Evolutionary conservation across 305 asterid genomes (phyloP).

Genomic region (Salvia sclarea): DNA sequence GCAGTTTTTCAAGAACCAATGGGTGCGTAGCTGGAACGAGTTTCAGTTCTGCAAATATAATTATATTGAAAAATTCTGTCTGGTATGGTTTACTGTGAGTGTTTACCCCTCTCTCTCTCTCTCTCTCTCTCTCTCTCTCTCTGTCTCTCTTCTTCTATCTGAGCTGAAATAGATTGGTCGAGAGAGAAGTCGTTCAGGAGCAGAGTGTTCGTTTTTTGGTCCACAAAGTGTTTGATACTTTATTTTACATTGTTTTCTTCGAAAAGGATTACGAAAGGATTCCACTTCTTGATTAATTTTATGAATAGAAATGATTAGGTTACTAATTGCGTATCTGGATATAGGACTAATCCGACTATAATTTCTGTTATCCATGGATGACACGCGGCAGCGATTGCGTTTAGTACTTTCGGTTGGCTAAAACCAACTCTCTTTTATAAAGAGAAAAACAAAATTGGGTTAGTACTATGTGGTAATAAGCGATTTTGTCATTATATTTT

Average conservation of each 20-base stretch:
- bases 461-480: background rate
- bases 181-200: background rate
- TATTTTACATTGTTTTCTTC: background rate
- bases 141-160: background rate
- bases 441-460: background rate
- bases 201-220: slow-evolving; percentile 12
- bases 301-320: background rate
- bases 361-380: background rate
- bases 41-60: background rate
- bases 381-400: too few species aligned
- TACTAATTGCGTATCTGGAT: background rate
- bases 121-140: background rate
- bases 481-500: background rate
- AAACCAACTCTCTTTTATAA: too few species aligned
- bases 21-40: background rate
- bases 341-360: background rate
- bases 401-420: too few species aligned
- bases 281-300: background rate
- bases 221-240: slow-evolving; percentile 5
- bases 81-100: background rate
- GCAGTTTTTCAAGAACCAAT: background rate
- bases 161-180: background rate
- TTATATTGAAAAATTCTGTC: background rate
- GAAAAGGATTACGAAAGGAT: background rate
- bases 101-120: background rate